These are phyloP conservation scores for Cryptococcus sp. DNA, from an alignment of 1,284 basidiomycete genomes.

Conservation along the genomic window DNA sequence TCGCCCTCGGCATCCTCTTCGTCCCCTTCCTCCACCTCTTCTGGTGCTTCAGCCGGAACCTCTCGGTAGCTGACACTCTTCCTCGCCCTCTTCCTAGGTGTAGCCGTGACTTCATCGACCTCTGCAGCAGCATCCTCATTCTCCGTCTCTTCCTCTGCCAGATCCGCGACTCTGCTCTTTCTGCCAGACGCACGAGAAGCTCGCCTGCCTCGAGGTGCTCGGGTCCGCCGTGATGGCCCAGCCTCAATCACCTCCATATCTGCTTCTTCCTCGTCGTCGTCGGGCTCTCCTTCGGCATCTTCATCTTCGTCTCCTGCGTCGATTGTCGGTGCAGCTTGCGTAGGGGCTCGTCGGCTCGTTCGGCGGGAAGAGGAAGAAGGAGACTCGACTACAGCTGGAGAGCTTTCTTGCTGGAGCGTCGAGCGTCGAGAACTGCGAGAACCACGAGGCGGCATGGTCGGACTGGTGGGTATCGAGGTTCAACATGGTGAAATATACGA, in stretches of 20 bases:
- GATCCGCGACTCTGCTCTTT: too few species aligned
- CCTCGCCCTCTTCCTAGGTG: conserved; percentile 10
- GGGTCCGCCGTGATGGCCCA: conserved; percentile 1
- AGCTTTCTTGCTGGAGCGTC: not conserved
- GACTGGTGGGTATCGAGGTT: too few species aligned
- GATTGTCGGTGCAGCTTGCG: conserved; percentile 1
- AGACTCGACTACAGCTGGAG: not conserved
- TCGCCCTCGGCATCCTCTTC: conserved; percentile 15
- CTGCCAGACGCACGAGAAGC: too few species aligned
- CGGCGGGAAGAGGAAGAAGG: not conserved
- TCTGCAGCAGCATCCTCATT: conserved; percentile 15
- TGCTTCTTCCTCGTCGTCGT: conserved; percentile 11
- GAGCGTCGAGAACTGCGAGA: conserved; percentile 4
- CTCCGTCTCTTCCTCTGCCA: conserved; percentile 12
- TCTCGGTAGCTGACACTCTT: conserved; percentile 25
- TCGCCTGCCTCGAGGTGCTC: conserved; percentile 7
- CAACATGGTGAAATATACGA: too few species aligned
- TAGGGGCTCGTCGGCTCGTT: not conserved
- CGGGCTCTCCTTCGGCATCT: conserved; percentile 4
- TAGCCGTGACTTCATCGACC: conserved; percentile 3
- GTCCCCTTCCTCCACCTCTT: conserved; percentile 7
- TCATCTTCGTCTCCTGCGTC: conserved; percentile 2
- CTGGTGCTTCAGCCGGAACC: conserved; percentile 12
- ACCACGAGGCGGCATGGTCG: not conserved
- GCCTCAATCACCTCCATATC: not conserved